A percentile compares a stretch with the other conserved stretches of the same genome.
Conservation (phyloP, 2,329 filamentous ascomycete species). For the Talaromyces albobiverticillius region DNA sequence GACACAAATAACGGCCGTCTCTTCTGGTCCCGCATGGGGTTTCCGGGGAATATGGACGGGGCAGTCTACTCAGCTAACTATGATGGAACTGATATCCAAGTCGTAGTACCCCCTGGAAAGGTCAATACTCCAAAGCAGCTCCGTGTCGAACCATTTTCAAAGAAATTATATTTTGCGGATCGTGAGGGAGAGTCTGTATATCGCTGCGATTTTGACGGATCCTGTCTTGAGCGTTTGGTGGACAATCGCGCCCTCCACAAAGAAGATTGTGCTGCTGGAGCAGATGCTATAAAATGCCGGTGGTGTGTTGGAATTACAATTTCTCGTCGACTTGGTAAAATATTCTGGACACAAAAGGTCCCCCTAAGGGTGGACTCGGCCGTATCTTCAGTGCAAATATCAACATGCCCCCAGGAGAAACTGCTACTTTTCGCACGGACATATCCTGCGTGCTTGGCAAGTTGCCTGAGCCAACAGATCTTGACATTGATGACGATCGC, state of each 20-base stretch:
- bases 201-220: conserved; percentile 36
- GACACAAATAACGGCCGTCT: conserved; percentile 29
- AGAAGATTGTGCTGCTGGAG: conserved; percentile 16
- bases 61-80: conserved; percentile 46
- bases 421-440: conserved; percentile 37
- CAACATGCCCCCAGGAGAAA: conserved; percentile 31
- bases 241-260: conserved; percentile 27
- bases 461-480: conserved; percentile 57
- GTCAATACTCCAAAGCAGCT: conserved; percentile 52
- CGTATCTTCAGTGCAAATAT: conserved; percentile 53
- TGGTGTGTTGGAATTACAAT: conserved; percentile 60
- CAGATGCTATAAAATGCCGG: conserved; percentile 31
- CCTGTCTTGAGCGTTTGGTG: conserved; percentile 37
- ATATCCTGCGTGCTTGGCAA: conserved; percentile 42
- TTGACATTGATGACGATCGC: conserved; percentile 51
- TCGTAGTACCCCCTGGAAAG: conserved; percentile 43
- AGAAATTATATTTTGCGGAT: conserved; percentile 43
- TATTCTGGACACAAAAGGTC: conserved; percentile 64
- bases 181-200: conserved; percentile 42
- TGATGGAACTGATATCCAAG: conserved; percentile 47
- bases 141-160: conserved; percentile 22
- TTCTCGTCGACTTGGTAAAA: conserved; percentile 37
- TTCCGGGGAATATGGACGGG: conserved; percentile 40
- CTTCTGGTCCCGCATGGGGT: conserved; percentile 54
- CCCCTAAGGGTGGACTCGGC: conserved; percentile 50